Conservation (phyloP, 192 early-diverging fungal species). For the Coemansia asiatica region DNA sequence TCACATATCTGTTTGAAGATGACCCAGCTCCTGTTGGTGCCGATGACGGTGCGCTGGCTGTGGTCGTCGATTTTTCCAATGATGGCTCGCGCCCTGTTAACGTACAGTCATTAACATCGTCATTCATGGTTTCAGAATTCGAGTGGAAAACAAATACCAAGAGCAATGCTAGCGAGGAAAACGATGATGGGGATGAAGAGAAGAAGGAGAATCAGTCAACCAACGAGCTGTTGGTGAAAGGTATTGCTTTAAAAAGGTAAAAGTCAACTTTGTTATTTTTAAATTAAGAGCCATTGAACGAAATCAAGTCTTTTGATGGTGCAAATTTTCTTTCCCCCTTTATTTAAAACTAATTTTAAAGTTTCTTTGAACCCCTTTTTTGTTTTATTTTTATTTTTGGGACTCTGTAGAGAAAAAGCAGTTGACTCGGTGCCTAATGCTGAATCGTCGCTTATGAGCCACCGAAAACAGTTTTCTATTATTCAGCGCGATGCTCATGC, state of each 20-base stretch:
- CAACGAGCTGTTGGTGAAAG: conserved; percentile 21
- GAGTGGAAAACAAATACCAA: conserved; percentile 17
- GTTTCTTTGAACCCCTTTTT: background rate
- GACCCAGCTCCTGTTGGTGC: conserved; percentile 37
- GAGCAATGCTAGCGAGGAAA: too few relatives aligned
- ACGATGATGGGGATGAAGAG: background rate
- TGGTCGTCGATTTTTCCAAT: conserved; percentile 42
- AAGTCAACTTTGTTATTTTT: background rate
- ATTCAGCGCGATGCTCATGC: conserved; percentile 40
- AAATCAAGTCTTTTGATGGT: background rate
- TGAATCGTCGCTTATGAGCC: background rate
- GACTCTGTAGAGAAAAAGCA: background rate
- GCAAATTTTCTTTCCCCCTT: background rate
- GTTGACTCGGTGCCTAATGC: background rate
- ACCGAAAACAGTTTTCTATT: background rate
- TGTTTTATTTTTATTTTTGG: conserved; percentile 1
- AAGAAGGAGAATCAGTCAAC: background rate
- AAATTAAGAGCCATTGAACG: background rate
- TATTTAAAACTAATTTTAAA: too few relatives aligned
- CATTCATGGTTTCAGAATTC: conserved; percentile 39
- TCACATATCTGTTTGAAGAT: conserved; percentile 39
- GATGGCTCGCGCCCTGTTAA: conserved; percentile 19
- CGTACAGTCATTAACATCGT: conserved; percentile 33
- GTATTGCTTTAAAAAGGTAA: conserved; percentile 26
- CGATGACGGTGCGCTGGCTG: conserved; percentile 18